Evolutionary conservation across 2,329 filamentous ascomycete genomes (phyloP).

Genomic region (Colletotrichum salicis): DNA sequence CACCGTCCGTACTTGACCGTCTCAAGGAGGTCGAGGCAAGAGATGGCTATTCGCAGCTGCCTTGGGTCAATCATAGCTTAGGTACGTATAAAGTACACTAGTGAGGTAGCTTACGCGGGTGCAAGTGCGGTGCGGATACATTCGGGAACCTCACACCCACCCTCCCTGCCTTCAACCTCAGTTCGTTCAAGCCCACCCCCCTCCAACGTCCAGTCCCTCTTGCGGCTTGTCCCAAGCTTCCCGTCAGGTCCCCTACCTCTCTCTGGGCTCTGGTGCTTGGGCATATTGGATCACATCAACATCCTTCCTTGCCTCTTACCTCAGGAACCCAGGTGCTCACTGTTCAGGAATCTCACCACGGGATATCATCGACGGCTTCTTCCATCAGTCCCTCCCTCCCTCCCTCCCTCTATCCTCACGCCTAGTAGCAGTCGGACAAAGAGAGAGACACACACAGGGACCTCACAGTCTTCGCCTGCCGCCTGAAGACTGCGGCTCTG

Average conservation of each 20-base stretch:
- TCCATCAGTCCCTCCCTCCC: background rate
- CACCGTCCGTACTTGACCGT: too few species aligned
- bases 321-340: too few species aligned
- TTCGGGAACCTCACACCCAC: background rate
- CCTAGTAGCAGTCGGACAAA: background rate
- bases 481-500: background rate
- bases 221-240: conserved; percentile 13
- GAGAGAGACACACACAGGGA: background rate
- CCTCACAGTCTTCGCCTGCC: background rate
- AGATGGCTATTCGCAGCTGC: background rate
- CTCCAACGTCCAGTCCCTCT: background rate
- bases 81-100: background rate
- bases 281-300: background rate
- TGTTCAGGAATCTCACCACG: background rate
- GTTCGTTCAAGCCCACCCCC: background rate
- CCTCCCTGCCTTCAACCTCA: background rate
- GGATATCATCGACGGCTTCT: background rate
- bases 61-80: background rate
- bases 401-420: background rate
- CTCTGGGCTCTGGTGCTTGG: background rate
- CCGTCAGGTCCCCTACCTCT: conserved; percentile 4
- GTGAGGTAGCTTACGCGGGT: background rate
- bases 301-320: background rate
- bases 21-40: too few species aligned
- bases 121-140: background rate